phyloP scores from a whole-genome alignment of 202 grass and related monocot species.

The Thinopyrum obtusiflorum region DNA sequence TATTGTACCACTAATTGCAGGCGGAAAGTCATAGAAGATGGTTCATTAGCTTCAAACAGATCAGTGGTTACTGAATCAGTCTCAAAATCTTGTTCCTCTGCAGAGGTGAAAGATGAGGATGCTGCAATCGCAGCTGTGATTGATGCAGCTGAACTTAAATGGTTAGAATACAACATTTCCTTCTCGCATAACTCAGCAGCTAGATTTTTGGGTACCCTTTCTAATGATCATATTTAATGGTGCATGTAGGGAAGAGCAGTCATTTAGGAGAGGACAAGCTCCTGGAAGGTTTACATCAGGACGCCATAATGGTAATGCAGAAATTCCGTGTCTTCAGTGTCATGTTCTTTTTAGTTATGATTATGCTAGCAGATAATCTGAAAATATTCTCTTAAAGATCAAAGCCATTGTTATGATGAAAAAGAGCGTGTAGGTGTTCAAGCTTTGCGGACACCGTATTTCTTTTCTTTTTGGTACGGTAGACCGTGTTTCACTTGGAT shows the following conservation, averaged over 20 bases:
- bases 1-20: constrained; percentile 35
- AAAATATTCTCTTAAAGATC: neutral
- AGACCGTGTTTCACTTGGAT: neutral
- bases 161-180: neutral
- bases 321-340: neutral
- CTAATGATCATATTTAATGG: constrained; percentile 18
- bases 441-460: neutral
- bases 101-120: constrained; percentile 59
- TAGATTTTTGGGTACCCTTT: neutral
- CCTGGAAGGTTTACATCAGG: constrained; percentile 33
- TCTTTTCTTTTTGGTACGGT: neutral
- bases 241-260: constrained; percentile 30
- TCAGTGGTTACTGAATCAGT: constrained; percentile 43
- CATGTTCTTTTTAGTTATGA: neutral
- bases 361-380: neutral
- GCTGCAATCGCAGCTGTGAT: constrained; percentile 52
- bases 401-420: neutral
- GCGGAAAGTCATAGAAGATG: constrained; percentile 51
- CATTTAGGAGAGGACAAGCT: constrained; percentile 26
- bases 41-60: constrained; percentile 29
- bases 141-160: constrained; percentile 58
- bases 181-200: neutral
- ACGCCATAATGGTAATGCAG: constrained; percentile 19
- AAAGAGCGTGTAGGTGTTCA: neutral
- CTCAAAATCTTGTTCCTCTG: constrained; percentile 40